Percentiles rank a stretch among this genome's conserved stretches.
These are phyloP conservation scores for Closterium sp. DNA, from an alignment of 139 green algal genomes.

Conservation along the genomic window DNA sequence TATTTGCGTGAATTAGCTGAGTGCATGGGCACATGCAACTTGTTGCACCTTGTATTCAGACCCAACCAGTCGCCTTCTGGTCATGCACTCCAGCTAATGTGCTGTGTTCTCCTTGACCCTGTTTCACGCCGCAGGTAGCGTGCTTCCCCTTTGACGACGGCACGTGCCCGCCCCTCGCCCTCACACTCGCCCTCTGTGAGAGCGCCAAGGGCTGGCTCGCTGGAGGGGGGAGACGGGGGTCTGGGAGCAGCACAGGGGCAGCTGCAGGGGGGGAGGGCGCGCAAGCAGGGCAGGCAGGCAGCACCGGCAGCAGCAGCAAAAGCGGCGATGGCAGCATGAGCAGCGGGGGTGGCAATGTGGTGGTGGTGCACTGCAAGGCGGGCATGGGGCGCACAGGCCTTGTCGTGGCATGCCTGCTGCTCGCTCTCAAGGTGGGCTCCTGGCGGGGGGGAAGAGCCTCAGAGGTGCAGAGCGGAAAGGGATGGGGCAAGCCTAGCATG, in stretches of 20 bases:
- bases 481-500: neutral
- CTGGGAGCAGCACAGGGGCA: neutral
- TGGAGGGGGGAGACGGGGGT: too few relatives aligned
- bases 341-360: constrained; percentile 25
- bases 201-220: constrained; percentile 48
- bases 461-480: neutral
- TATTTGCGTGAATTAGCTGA: too few relatives aligned
- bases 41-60: too few relatives aligned
- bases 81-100: neutral
- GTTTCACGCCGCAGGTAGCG: constrained; percentile 23
- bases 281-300: neutral
- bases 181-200: constrained; percentile 45
- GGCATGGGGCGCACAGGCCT: constrained; percentile 44
- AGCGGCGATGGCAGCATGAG: neutral
- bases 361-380: constrained; percentile 56
- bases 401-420: constrained; percentile 46
- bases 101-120: neutral
- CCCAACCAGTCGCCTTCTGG: too few relatives aligned
- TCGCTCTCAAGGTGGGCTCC: neutral
- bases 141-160: constrained; percentile 55
- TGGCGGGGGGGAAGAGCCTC: too few relatives aligned
- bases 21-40: too few relatives aligned
- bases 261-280: neutral
- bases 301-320: neutral
- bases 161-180: constrained; percentile 45